Base-by-base conservation (phyloP, 768 basidiomycete genomes). In the Trametes punicea region DNA sequence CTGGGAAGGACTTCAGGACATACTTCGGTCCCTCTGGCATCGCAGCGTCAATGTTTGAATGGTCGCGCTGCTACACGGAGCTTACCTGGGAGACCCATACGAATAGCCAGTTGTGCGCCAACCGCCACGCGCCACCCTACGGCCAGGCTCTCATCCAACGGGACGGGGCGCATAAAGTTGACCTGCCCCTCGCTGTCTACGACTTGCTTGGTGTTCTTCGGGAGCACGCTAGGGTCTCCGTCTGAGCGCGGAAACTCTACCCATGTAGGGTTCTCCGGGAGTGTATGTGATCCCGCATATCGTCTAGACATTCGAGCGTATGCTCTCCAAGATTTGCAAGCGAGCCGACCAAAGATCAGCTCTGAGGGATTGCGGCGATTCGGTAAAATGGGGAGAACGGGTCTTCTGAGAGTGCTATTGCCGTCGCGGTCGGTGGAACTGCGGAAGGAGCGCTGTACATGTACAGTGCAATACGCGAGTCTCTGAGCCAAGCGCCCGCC, bases 121-220 rank as follows among this genome's bases (percentile, higher is more conserved):
- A 80, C 65, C 23, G 67, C 64, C 13, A 62, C 63, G 29, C 71
- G 55, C 88, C 90, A 93, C 66, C 80, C 80, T 29, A 85, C 69
- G 38, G 75, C 65, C 16, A 79, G 70, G 20, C 74, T 67, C 38
- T 84, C 79, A 46, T 86, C 80, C 18, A 79, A 63, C 18, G 67
- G 70, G 2, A 88, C 67, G 2, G 73, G 75, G 15, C 80, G 77
- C 80, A 86, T 87, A 69, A 69, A 93, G 65, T 92, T 92, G 27
- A 93, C 84, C 51, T 82, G 73, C 13, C 86, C 85, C 7, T 83
- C 83, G 6, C 52, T 33, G 63, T 87, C 84, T 20, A 87, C 75
- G 6, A 73, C 60, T 52, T 74, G 72, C 11, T 72, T 75, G 3
- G 79, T 85, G 51, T 85, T 82, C 16, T 65, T 68, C 1, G 90